Base-by-base conservation (phyloP, 495 filamentous ascomycete genomes). In the Parachaetomium inaequale region DNA sequence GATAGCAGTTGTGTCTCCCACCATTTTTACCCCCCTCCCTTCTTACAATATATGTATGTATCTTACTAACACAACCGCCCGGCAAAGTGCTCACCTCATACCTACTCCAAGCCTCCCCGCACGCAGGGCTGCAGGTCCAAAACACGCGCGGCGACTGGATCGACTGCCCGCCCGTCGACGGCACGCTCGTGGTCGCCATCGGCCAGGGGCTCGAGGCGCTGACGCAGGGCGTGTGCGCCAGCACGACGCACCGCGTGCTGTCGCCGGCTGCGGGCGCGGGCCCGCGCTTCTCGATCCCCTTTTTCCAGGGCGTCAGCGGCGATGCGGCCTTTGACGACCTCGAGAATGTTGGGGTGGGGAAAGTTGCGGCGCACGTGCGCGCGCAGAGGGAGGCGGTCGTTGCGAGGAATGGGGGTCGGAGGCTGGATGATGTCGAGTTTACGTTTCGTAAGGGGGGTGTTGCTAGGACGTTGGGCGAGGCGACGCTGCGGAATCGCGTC, bases 141-240 rank as follows among this genome's bases (percentile, higher is more conserved):
- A 96, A 96, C 72, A 87, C 86, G 66, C 71, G 74, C 23, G 74
- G 93, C 25, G 75, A 83, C 28, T 98, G 93, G 93, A 85, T 98
- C 61, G 85, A 89, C 66, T 87, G 83, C 60, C 83, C 86, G 38
- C 88, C 87, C 4, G 76, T 86, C 55, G 71, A 73, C 51, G 79
- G 79, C 3, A 87, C 85, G n/a, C 74, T 87, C 14, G 92, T 98
- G 0, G 90, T 97, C 1, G 93, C 93, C 51, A 95, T 98, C 66
- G 94, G 94, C 0, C 92, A 96, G 69, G 92, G 92, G 0, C 78
- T 98, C 23, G 93, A 97, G 74, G 93, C 93, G 1, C 77, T 98
- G 45, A 97, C 94, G 2, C 84, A 85, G 19, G 93, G 94, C 6
- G 90, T 97, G 0, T 96, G 93, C 70, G 87, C 86, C 36, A 85